Percentiles rank a stretch among this genome's conserved stretches.
phyloP scores from a whole-genome alignment of 768 basidiomycete genomes.

The Tulasnella sp. region DNA sequence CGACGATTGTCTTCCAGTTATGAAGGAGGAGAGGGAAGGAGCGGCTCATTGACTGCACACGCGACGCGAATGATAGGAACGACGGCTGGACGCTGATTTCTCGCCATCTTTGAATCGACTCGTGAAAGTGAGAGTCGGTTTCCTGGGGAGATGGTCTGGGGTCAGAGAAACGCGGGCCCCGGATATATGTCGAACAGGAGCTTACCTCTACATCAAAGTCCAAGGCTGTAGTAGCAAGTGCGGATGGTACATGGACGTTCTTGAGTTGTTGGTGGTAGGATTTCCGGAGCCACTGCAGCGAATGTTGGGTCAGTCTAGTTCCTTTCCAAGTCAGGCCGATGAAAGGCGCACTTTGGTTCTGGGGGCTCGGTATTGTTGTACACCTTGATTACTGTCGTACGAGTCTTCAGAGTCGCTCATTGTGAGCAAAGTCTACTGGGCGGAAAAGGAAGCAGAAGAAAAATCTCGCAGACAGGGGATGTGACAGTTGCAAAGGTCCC shows the following conservation, averaged over 20 bases:
- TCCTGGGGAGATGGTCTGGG: constrained; percentile 42
- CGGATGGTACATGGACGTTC: constrained; percentile 63
- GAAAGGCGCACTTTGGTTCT: background rate
- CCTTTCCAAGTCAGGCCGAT: background rate
- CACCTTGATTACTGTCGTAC: background rate
- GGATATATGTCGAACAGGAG: background rate
- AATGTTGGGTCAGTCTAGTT: background rate
- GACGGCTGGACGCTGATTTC: constrained; percentile 72
- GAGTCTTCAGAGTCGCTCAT: constrained; percentile 1
- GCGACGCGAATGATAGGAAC: constrained; percentile 62
- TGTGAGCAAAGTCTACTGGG: background rate
- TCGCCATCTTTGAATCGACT: constrained; percentile 63
- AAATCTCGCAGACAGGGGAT: background rate
- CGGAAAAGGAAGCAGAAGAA: background rate
- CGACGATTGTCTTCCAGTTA: constrained; percentile 63
- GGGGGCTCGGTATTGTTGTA: background rate
- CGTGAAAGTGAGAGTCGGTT: constrained; percentile 69
- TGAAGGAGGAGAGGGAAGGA: constrained; percentile 77
- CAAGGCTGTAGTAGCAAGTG: constrained; percentile 43
- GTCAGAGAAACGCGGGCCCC: background rate
- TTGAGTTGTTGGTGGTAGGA: constrained; percentile 61
- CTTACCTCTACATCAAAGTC: constrained; percentile 53
- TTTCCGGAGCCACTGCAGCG: constrained; percentile 28
- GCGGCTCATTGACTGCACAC: constrained; percentile 51
- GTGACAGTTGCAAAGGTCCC: background rate